Evolutionary conservation across 805 yeast genomes (phyloP), one percentile per base, ranked within the genome.

Genomic region (Debaryomyces castellii): DNA sequence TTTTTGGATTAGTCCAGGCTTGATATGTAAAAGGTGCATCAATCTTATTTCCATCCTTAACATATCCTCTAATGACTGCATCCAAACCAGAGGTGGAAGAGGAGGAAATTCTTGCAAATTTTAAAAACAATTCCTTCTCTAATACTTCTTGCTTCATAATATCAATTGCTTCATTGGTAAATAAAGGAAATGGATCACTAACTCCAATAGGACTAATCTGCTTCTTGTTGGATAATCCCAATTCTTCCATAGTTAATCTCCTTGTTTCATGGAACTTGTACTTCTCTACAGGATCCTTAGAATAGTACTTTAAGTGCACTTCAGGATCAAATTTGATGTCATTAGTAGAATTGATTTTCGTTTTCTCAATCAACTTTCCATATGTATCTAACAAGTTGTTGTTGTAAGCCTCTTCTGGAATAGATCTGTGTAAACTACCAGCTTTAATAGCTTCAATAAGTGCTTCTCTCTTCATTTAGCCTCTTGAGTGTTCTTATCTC

Each of bases 1-100:
- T 78, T 47, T 69, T 69, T 20, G 85, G 85, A 52, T 78, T 82
- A 3, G 73, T 74, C 85, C 85, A 80, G 4, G 85, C 85, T 3
- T 64, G 71, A 51, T 73, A 66, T 1, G 77, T 73, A 55, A 81
- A 81, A 0, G 82, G 84, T 34, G 78, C 63, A n/a, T 62, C 45
- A 34, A 63, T 48, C 14, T 50, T 43, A 34, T 54, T 62, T 18
- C 55, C 59, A 22, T 63, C 58, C 34, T 69, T 73, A 22, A 73
- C 76, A 51, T 68, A 76, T 3, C 87, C 85, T 51, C 85, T 68
- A 46, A 80, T 54, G 40, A 60, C 63, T 51, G 80, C 66, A 58
- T 77, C 83, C 51, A 71, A 51, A 34, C 82, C 83, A 4, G 76
- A 59, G n/a, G 77, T 71, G 24, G 83, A 74, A 44, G 59, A 60